Base-by-base conservation (phyloP, 768 basidiomycete genomes). In the Trichaptum fuscoviolaceum region DNA sequence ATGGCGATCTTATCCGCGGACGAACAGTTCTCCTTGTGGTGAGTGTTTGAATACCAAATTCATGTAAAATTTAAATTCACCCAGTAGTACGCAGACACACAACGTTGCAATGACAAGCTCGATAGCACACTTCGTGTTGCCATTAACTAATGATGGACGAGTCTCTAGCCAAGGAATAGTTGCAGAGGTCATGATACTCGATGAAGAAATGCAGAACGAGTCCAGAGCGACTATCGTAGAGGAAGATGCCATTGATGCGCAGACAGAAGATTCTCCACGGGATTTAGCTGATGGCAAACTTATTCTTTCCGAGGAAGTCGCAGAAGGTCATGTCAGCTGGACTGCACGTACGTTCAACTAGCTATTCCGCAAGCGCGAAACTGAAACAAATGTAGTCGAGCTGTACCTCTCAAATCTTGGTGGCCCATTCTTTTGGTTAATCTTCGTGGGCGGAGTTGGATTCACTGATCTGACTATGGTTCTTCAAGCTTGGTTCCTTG, bases 271-370 rank as follows among this genome's bases (percentile, higher is more conserved):
- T 3, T 35, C 42, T 23, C 65, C 64, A 7, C 62, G 68, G 57
- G 58, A 74, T 64, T 72, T 73, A 58, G 62, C 66, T 17, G 80
- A 81, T 62, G 87, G 87, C 3, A 87, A 88, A 71, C 78, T 90
- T n/a, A 82, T 89, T 61, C 75, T 87, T 7, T 83, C 82, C 0
- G 89, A 91, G 71, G 89, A 91, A 71, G 80, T 89, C 61, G 81
- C 78, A 7, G 79, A 82, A 64, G 88, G 88, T 0, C 85, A 84
- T 67, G 82, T 90, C 27, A 83, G 84, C 61, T 85, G 83, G 82
- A 65, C 76, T 52, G 77, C 84, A 57, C 68, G 81, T 76, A 73
- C 67, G 77, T 75, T 68, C 8, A 63, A 64, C 66, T 59, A 35
- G 18, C 8, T 8, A n/a, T 26, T 18, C n/a, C 30, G 4, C 0